phyloP scores from a whole-genome alignment of 2,329 filamentous ascomycete species.

The Ascochyta lentis region DNA sequence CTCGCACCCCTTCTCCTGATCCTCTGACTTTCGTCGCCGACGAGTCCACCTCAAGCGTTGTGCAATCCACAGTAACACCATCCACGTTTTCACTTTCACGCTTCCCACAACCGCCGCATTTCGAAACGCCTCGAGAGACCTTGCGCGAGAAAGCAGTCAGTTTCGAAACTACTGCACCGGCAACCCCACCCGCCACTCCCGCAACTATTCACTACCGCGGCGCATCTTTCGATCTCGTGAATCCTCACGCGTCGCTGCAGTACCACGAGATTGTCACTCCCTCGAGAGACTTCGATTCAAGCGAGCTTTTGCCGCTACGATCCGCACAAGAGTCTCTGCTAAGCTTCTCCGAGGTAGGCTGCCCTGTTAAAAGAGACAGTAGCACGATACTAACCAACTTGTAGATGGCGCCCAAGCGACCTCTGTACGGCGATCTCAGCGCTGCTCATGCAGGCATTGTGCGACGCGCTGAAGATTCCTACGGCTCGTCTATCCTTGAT shows the following conservation, averaged over 20 bases:
- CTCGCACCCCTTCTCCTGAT: slow-evolving; percentile 27
- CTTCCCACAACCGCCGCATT: slow-evolving; percentile 44
- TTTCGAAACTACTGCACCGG: slow-evolving; percentile 38
- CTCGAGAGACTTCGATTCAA: slow-evolving; percentile 43
- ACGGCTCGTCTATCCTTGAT: slow-evolving; percentile 19
- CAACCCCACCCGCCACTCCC: slow-evolving; percentile 47
- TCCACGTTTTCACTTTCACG: slow-evolving; percentile 45
- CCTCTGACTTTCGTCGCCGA: slow-evolving; percentile 32
- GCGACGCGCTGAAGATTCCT: slow-evolving; percentile 26
- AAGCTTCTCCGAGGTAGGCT: slow-evolving; percentile 28
- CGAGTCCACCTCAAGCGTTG: slow-evolving; percentile 19
- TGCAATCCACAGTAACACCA: slow-evolving; percentile 24
- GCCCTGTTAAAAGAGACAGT: background rate
- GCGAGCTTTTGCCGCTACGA: slow-evolving; percentile 37
- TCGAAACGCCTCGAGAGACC: slow-evolving; percentile 23
- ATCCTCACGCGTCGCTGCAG: slow-evolving; percentile 47
- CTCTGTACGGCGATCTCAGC: slow-evolving; percentile 39
- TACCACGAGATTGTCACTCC: slow-evolving; percentile 48
- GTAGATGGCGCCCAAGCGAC: slow-evolving; percentile 42
- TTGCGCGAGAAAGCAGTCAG: slow-evolving; percentile 22
- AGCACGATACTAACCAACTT: background rate
- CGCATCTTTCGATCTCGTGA: slow-evolving; percentile 49
- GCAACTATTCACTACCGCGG: slow-evolving; percentile 50
- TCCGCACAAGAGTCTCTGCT: slow-evolving; percentile 32
- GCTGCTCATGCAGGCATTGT: slow-evolving; percentile 42